These are phyloP conservation scores for Yarrowia deformans DNA, from an alignment of 805 yeast genomes.

Conservation along the genomic window DNA sequence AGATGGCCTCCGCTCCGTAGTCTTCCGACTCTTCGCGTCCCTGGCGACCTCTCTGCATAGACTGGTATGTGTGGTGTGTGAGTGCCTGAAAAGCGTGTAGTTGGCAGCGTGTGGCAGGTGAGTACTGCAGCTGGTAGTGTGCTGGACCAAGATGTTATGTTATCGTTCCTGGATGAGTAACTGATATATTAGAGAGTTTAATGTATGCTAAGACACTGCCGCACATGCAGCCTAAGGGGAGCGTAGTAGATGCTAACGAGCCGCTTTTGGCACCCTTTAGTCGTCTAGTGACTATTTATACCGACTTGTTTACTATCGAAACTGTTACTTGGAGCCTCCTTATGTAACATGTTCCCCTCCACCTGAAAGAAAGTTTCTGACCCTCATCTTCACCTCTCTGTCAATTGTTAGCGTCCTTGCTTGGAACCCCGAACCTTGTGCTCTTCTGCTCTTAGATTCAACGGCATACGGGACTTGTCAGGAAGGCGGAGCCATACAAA, in stretches of 20 bases:
- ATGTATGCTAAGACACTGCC: conserved; percentile 30
- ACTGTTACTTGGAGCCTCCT: neutral
- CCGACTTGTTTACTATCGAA: no score
- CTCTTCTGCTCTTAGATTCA: conserved; percentile 13
- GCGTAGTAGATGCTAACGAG: neutral
- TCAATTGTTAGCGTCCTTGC: neutral
- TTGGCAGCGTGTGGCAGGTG: neutral
- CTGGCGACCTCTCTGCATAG: conserved; percentile 32
- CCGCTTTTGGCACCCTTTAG: conserved; percentile 4
- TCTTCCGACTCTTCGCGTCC: conserved; percentile 24
- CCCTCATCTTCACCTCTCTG: conserved; percentile 20
- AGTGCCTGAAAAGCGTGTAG: neutral
- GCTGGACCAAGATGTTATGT: neutral
- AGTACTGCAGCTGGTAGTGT: neutral
- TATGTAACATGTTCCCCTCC: conserved; percentile 2
- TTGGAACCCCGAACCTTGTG: conserved; percentile 21
- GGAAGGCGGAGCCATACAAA: neutral
- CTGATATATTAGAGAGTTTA: conserved; percentile 21
- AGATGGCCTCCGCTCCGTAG: conserved; percentile 33
- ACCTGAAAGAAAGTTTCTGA: conserved; percentile 14
- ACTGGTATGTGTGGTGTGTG: neutral
- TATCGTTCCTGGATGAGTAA: conserved; percentile 26
- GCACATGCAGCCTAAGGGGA: conserved; percentile 11
- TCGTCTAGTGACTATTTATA: neutral
- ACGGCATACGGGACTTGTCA: conserved; percentile 21